Conservation (phyloP, 805 yeast species). For the Saccharomyces mikatae region DNA sequence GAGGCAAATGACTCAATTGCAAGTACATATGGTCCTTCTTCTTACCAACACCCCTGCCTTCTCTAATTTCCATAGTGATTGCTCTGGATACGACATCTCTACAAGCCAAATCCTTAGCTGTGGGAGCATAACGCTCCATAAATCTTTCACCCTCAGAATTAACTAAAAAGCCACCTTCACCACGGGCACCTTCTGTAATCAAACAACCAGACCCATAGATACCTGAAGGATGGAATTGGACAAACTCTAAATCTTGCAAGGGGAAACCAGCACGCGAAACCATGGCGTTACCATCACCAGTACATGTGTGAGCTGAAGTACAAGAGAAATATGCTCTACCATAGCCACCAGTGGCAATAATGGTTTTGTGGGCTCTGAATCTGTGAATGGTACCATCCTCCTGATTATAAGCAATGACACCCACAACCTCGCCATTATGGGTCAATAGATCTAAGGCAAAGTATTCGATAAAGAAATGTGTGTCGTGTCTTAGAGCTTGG, state of each 20-base stretch:
- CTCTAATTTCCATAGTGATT: slow-evolving; percentile 96
- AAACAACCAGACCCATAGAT: slow-evolving; percentile 98
- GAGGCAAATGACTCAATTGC: slow-evolving; percentile 91
- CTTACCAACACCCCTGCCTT: slow-evolving; percentile 98
- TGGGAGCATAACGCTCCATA: slow-evolving; percentile 99
- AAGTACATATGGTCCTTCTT: slow-evolving; percentile 89
- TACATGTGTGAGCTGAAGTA: slow-evolving; percentile 98
- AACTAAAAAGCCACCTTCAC: slow-evolving; percentile 97
- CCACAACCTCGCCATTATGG: slow-evolving; percentile 93
- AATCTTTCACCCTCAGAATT: slow-evolving; percentile 98
- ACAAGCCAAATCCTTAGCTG: slow-evolving; percentile 96
- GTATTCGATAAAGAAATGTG: slow-evolving; percentile 95
- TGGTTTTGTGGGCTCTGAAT: slow-evolving; percentile 93
- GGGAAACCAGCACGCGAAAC: slow-evolving; percentile 98
- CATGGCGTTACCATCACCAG: slow-evolving; percentile 99
- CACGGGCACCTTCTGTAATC: slow-evolving; percentile 99
- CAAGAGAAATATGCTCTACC: slow-evolving; percentile 98
- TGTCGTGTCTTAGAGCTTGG: slow-evolving; percentile 91
- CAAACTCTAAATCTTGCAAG: slow-evolving; percentile 92
- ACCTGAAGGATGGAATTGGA: slow-evolving; percentile 99
- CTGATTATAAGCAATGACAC: slow-evolving; percentile 95
- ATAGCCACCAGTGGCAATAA: slow-evolving; percentile 97
- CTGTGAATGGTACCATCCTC: slow-evolving; percentile 98
- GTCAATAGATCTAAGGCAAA: slow-evolving; percentile 90
- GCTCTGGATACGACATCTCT: slow-evolving; percentile 98